Percentiles rank a stretch among this genome's conserved stretches.
These are phyloP conservation scores for Aspergillus terreus DNA, from an alignment of 2,329 filamentous ascomycete genomes.

Conservation along the genomic window DNA sequence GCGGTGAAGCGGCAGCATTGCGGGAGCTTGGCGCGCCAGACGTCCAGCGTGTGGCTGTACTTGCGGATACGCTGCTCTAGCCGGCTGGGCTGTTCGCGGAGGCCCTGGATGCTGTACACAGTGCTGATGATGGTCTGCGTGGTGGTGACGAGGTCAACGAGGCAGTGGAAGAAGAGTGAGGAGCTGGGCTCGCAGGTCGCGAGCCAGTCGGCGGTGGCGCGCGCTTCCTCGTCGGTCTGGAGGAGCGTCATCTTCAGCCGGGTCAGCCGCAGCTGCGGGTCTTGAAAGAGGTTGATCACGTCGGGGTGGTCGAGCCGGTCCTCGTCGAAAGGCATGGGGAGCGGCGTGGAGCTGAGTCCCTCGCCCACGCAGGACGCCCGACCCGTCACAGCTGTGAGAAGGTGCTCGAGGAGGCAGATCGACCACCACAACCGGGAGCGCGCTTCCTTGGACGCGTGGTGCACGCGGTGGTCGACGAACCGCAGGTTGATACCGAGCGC, in stretches of 20 bases:
- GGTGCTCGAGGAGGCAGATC: conserved; percentile 39
- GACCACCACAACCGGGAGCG: conserved; percentile 44
- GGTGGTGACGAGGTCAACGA: conserved; percentile 36
- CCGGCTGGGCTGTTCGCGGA: conserved; percentile 26
- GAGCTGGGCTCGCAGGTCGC: conserved; percentile 22
- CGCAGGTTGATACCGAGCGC: conserved; percentile 41
- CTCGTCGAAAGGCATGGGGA: conserved; percentile 37
- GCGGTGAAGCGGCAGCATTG: conserved; percentile 31
- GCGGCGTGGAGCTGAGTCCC: conserved; percentile 33
- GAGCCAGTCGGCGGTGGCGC: conserved; percentile 17
- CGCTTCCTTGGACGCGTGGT: conserved; percentile 37
- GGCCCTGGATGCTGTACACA: conserved; percentile 37
- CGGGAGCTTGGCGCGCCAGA: conserved; percentile 34
- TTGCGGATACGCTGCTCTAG: conserved; percentile 32
- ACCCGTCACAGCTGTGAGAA: conserved; percentile 41
- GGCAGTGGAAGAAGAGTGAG: conserved; percentile 36
- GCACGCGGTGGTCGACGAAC: conserved; percentile 32
- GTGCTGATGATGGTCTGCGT: conserved; percentile 35
- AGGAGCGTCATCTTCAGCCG: conserved; percentile 27
- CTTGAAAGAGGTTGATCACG: conserved; percentile 22
- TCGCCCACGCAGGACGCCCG: conserved; percentile 38
- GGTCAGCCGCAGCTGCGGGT: conserved; percentile 13
- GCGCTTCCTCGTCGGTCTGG: conserved; percentile 16
- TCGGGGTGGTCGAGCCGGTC: conserved; percentile 27
- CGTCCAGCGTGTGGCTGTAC: conserved; percentile 28